These are phyloP conservation scores for Kuraishia cidri DNA, from an alignment of 805 yeast genomes.

Conservation along the genomic window DNA sequence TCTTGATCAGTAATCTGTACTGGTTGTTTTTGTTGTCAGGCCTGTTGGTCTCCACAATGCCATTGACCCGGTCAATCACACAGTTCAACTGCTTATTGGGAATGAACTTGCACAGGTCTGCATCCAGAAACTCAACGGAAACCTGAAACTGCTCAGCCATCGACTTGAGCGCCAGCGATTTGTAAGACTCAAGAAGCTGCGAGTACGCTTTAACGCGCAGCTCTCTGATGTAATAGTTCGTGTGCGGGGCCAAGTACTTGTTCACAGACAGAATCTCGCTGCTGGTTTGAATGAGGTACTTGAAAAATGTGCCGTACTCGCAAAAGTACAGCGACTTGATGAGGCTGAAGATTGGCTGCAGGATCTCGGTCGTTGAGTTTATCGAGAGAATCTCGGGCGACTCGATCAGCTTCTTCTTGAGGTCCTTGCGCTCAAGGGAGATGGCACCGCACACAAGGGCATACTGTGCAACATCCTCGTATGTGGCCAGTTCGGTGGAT, in stretches of 20 bases:
- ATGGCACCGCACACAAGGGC: slow-evolving; percentile 86
- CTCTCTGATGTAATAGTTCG: slow-evolving; percentile 81
- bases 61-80: slow-evolving; percentile 91
- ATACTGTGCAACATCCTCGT: slow-evolving; percentile 83
- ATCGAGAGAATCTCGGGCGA: slow-evolving; percentile 89
- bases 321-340: slow-evolving; percentile 84
- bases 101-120: slow-evolving; percentile 80
- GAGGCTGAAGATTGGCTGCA: slow-evolving; percentile 76
- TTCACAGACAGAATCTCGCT: slow-evolving; percentile 59
- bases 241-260: slow-evolving; percentile 65
- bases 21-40: slow-evolving; percentile 96
- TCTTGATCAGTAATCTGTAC: slow-evolving; percentile 80
- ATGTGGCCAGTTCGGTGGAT: slow-evolving; percentile 79
- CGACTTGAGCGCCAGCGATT: slow-evolving; percentile 78
- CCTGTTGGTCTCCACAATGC: slow-evolving; percentile 89
- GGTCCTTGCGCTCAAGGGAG: slow-evolving; percentile 71
- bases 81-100: slow-evolving; percentile 93
- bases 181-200: slow-evolving; percentile 89
- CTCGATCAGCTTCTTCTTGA: slow-evolving; percentile 80
- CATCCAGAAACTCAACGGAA: slow-evolving; percentile 77
- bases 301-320: slow-evolving; percentile 76
- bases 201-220: slow-evolving; percentile 93
- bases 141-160: slow-evolving; percentile 95
- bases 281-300: slow-evolving; percentile 67
- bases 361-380: slow-evolving; percentile 55